These are phyloP conservation scores for Mycena venus DNA, from an alignment of 768 basidiomycete genomes.

Conservation along the genomic window DNA sequence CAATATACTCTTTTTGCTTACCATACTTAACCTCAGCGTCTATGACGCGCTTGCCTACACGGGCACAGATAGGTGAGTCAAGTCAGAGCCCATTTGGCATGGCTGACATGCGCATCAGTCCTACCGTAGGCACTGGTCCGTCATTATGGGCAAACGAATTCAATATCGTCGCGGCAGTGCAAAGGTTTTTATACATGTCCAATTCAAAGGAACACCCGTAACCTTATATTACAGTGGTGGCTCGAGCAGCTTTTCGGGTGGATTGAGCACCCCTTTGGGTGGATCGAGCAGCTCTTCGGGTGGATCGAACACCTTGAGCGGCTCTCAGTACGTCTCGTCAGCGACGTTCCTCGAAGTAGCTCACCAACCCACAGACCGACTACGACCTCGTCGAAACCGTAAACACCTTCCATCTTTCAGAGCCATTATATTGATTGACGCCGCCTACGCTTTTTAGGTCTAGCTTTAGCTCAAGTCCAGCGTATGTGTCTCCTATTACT, in stretches of 20 bases:
- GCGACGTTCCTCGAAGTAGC: neutral
- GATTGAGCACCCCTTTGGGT: neutral
- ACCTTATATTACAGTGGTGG: neutral
- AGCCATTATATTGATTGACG: neutral
- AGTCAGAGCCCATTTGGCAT: neutral
- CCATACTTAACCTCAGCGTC: neutral
- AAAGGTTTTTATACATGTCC: constrained; percentile 4
- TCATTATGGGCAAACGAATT: constrained; percentile 1
- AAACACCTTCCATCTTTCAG: neutral
- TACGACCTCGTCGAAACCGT: neutral
- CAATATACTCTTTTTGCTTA: neutral
- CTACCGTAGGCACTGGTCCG: neutral
- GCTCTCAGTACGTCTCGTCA: constrained; percentile 4
- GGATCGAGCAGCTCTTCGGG: neutral
- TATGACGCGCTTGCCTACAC: neutral
- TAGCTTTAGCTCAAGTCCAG: neutral
- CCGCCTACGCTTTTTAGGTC: neutral
- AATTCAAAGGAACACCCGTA: neutral
- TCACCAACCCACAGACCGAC: neutral
- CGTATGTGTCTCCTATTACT: constrained; percentile 3
- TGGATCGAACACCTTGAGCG: neutral
- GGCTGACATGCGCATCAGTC: constrained; percentile 16
- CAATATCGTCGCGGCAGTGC: constrained; percentile 3
- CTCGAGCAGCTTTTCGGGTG: neutral
- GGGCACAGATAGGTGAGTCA: neutral